Evolutionary conservation across 129 eudicot genomes (phyloP), one percentile per base, ranked within the genome.

Genomic region (Flaveria brownii): DNA sequence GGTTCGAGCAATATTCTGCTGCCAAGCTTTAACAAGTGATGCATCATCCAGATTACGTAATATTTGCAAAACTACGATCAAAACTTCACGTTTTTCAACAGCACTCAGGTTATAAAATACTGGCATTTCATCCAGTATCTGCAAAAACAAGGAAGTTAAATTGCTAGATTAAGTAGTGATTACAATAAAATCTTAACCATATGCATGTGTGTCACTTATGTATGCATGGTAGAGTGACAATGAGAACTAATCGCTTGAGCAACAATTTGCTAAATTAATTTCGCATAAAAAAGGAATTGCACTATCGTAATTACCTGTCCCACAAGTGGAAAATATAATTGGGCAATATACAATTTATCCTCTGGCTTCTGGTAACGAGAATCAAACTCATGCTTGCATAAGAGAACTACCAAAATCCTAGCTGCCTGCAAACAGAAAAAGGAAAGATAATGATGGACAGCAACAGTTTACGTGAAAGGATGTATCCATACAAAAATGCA

Each of bases 121-220:
- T 5, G 99, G 99, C 99, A 94, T 94, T 78, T 94, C 99, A 80
- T 94, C 99, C 39, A 94, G 89, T 41, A 94, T 91, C 99, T 94
- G 92, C 85, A 88, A 9, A 61, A 70, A 20, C 67, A 13, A 18
- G 43, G 25, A 50, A 41, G n/a, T 62, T 5, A 36, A 36, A 36
- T 17, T 26, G 51, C n/a, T 63, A 55, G 41, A 49, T 42, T 75
- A 36, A 84, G 55, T 25, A 13, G 78, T 11, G 41, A 33, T 39
- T 30, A 56, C 17, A 75, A 68, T 45, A 79, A 73, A 75, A 47
- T 61, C 20, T 13, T 39, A 70, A 57, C 61, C 47, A 7, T n/a
- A 78, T 23, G 26, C 49, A 55, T 22, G 17, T 18, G 6, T 64
- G 51, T 50, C 17, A 59, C 22, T 23, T 43, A 59, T 11, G 25